Percentiles rank a stretch among this genome's conserved stretches.
Evolutionary conservation across 805 yeast genomes (phyloP).

Genomic region (Starmerella davenportii): DNA sequence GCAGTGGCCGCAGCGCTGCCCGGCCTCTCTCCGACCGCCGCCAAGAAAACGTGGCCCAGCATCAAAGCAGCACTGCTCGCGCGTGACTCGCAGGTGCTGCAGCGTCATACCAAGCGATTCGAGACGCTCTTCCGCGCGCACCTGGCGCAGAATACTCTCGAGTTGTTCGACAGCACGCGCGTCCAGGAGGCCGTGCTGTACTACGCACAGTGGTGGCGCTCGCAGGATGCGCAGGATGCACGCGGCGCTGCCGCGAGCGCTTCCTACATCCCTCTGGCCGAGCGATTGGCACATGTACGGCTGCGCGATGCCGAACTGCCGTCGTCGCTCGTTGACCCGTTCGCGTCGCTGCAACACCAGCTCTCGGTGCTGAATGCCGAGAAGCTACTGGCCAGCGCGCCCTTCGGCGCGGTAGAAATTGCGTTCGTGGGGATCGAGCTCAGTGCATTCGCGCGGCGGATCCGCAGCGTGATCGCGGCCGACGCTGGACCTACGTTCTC

Average conservation of each 20-base stretch:
- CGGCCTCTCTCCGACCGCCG: slow-evolving; percentile 26
- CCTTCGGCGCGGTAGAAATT: slow-evolving; percentile 21
- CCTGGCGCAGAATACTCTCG: slow-evolving; percentile 33
- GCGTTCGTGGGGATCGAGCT: slow-evolving; percentile 12
- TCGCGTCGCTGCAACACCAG: slow-evolving; percentile 6
- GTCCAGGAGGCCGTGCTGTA: slow-evolving; percentile 32
- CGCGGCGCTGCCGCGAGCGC: not conserved
- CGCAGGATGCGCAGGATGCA: not conserved
- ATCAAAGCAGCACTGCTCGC: slow-evolving; percentile 48
- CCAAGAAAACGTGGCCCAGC: slow-evolving; percentile 53
- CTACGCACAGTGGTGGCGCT: slow-evolving; percentile 45
- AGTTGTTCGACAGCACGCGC: slow-evolving; percentile 23
- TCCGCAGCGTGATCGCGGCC: slow-evolving; percentile 39
- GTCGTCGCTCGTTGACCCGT: slow-evolving; percentile 4
- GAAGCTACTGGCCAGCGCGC: slow-evolving; percentile 28
- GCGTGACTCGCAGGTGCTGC: slow-evolving; percentile 29
- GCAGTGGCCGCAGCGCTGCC: slow-evolving; percentile 35
- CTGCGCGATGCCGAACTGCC: not conserved
- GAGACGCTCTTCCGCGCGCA: slow-evolving; percentile 44
- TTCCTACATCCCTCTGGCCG: not conserved
- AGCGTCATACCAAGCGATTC: slow-evolving; percentile 40
- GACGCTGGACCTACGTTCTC: slow-evolving; percentile 29
- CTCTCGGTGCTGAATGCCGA: slow-evolving; percentile 19
- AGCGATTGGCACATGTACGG: not conserved
- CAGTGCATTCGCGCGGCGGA: slow-evolving; percentile 10